phyloP scores from a whole-genome alignment of 164 flowering plant genomes.

The Kingdonia uniflora region DNA sequence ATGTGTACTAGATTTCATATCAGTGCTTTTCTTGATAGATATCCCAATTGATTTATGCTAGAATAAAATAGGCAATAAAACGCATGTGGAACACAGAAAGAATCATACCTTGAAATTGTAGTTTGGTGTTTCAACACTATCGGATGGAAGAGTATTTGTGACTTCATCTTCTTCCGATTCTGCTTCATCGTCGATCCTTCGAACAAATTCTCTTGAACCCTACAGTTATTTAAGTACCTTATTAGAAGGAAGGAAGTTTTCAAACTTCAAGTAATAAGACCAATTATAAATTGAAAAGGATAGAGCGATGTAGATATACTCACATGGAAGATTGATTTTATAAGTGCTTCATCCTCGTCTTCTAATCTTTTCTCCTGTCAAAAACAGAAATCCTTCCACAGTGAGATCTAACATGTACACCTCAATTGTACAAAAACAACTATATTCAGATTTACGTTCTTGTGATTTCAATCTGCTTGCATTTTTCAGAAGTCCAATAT shows the following conservation, averaged over 20 bases:
- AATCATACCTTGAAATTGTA: constrained; percentile 24
- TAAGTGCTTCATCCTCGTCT: constrained; percentile 83
- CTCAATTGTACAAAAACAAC: too few species aligned
- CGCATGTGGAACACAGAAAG: not conserved
- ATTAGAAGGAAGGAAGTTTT: not conserved
- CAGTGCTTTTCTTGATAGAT: not conserved
- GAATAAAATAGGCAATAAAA: not conserved
- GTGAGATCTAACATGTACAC: too few species aligned
- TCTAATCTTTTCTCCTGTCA: constrained; percentile 60
- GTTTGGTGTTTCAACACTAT: constrained; percentile 16
- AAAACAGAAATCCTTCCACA: too few species aligned
- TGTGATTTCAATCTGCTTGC: too few species aligned
- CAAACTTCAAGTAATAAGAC: not conserved
- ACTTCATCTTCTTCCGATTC: constrained; percentile 53
- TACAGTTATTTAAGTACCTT: constrained; percentile 7
- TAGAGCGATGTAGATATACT: constrained; percentile 13
- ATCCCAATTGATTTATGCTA: not conserved
- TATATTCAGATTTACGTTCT: too few species aligned
- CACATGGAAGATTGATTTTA: constrained; percentile 53
- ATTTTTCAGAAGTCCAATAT: too few species aligned
- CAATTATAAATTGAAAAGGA: too few species aligned
- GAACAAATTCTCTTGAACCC: constrained; percentile 33
- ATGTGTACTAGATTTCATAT: too few species aligned
- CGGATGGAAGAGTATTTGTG: constrained; percentile 9
- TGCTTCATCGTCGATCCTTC: constrained; percentile 43